Percentiles rank a stretch among this genome's conserved stretches.
These are phyloP conservation scores for Eleusine coracana DNA, from an alignment of 176 grass and related monocot genomes.

Conservation along the genomic window DNA sequence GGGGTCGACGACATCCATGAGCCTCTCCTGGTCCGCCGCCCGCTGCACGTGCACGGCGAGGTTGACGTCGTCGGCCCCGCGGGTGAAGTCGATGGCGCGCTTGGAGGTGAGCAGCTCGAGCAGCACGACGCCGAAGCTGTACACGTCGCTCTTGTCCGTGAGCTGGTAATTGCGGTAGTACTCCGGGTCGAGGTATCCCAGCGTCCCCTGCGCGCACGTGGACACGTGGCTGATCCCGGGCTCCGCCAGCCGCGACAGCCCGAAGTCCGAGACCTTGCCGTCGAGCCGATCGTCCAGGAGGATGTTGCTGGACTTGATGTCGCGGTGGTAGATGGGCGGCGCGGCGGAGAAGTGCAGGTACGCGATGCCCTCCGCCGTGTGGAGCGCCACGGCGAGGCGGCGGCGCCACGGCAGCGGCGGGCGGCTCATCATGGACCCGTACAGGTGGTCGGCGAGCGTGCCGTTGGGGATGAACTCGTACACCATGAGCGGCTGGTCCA, in stretches of 20 bases:
- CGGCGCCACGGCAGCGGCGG: constrained; percentile 56
- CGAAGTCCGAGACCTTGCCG: constrained; percentile 81
- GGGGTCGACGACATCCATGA: constrained; percentile 64
- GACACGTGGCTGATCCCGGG: constrained; percentile 80
- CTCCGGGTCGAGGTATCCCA: constrained; percentile 84
- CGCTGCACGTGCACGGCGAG: constrained; percentile 58
- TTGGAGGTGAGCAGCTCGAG: constrained; percentile 62
- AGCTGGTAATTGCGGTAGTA: constrained; percentile 86
- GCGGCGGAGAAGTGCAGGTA: constrained; percentile 75
- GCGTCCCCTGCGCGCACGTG: constrained; percentile 79
- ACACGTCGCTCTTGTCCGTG: constrained; percentile 65
- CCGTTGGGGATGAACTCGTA: constrained; percentile 86
- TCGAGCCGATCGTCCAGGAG: constrained; percentile 67
- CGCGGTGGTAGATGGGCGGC: constrained; percentile 84
- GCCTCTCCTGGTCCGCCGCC: constrained; percentile 50
- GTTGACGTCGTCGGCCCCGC: constrained; percentile 72
- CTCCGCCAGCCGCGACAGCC: constrained; percentile 66
- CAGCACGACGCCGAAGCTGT: constrained; percentile 63
- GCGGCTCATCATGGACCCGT: constrained; percentile 21
- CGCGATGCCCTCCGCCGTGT: constrained; percentile 72
- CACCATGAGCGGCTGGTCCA: constrained; percentile 76
- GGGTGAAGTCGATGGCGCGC: constrained; percentile 72
- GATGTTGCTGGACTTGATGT: constrained; percentile 91
- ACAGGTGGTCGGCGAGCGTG: constrained; percentile 69
- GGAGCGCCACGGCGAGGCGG: constrained; percentile 63